Evolutionary conservation across 495 filamentous ascomycete species (phyloP).

Genomic region (Neurospora tetraspora): DNA sequence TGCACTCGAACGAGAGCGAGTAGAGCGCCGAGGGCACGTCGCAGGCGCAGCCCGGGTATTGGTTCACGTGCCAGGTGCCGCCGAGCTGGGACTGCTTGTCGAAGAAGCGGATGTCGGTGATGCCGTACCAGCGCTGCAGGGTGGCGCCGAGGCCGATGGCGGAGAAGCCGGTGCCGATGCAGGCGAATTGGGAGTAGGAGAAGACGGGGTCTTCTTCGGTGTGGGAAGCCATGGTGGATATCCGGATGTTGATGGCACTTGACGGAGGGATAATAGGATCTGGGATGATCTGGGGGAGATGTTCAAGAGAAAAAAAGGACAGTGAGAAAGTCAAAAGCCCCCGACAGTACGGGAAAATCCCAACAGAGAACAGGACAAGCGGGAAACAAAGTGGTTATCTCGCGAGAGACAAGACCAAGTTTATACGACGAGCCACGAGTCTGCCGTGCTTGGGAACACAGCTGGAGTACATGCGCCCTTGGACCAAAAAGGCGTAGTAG

Average conservation of each 20-base stretch:
- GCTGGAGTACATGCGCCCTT: not conserved
- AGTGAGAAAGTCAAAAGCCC: not conserved
- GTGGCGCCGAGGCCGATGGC: constrained; percentile 57
- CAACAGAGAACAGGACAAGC: not conserved
- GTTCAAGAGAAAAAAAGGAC: not conserved
- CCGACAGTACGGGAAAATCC: not conserved
- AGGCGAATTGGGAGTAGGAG: constrained; percentile 27
- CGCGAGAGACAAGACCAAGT: not conserved
- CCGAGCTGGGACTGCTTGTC: constrained; percentile 52
- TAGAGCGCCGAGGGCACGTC: constrained; percentile 42
- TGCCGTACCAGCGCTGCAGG: constrained; percentile 47
- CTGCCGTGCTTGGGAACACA: not conserved
- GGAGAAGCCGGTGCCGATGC: constrained; percentile 55
- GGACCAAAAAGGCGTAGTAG: not conserved
- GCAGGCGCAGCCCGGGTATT: constrained; percentile 49
- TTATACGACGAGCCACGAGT: not conserved
- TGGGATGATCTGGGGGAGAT: not conserved
- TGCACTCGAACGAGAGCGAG: constrained; percentile 52
- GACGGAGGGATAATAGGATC: not conserved
- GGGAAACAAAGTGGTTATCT: not conserved
- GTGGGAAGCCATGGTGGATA: not conserved
- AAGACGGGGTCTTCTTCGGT: not conserved
- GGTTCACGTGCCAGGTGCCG: constrained; percentile 60
- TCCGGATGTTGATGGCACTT: not conserved
- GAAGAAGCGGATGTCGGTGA: constrained; percentile 53